phyloP scores from a whole-genome alignment of 108 stramenopile genomes.

The Discostella stelligeroides region DNA sequence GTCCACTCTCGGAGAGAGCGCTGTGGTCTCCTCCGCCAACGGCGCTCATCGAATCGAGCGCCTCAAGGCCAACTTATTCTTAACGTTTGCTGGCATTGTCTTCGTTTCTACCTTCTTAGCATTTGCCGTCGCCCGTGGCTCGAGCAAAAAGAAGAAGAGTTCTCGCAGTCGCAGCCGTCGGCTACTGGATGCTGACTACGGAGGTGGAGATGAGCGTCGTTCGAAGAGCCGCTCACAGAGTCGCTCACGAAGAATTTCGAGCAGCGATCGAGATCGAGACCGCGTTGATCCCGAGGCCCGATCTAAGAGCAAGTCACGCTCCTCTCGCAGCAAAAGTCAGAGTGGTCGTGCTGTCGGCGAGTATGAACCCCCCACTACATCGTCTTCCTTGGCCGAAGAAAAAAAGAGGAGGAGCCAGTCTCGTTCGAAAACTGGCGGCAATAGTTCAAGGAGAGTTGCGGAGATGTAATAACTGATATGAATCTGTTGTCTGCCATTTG shows the following conservation, averaged over 20 bases:
- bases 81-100: slow-evolving; percentile 71
- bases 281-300: background rate
- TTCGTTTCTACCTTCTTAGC: slow-evolving; percentile 88
- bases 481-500: background rate
- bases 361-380: background rate
- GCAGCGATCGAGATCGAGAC: no score
- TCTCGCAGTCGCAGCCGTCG: slow-evolving; percentile 60
- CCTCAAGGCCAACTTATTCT: slow-evolving; percentile 73
- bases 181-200: slow-evolving; percentile 63
- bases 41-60: slow-evolving; percentile 57
- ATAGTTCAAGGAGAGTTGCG: background rate
- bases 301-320: background rate
- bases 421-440: background rate
- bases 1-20: background rate
- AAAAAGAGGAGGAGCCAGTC: background rate
- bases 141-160: slow-evolving; percentile 32
- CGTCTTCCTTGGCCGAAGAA: background rate
- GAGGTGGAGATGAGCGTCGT: slow-evolving; percentile 26
- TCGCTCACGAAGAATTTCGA: slow-evolving; percentile 17
- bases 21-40: background rate
- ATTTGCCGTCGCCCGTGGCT: slow-evolving; percentile 84
- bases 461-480: background rate
- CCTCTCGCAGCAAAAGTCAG: background rate
- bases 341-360: slow-evolving; percentile 1
- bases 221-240: slow-evolving; percentile 43